phyloP scores from a whole-genome alignment of 345 rosid species.

The Sonneratia caseolaris region DNA sequence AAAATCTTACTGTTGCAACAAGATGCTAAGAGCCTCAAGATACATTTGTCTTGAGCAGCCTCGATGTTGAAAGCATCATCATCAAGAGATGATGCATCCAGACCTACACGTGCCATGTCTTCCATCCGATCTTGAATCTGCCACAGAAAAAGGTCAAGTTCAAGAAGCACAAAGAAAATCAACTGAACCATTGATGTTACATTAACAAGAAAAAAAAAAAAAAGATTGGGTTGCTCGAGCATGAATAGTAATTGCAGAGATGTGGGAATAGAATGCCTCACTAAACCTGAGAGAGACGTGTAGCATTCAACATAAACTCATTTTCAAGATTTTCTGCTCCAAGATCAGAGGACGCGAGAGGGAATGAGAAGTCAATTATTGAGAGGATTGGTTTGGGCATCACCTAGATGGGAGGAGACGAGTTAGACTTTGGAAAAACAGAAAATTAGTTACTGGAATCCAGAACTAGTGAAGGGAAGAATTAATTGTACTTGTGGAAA shows the following conservation, averaged over 20 bases:
- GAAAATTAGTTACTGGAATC: neutral
- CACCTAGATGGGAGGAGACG: constrained; percentile 36
- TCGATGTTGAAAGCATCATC: constrained; percentile 71
- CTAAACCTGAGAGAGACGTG: constrained; percentile 57
- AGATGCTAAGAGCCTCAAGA: constrained; percentile 76
- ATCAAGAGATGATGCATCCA: constrained; percentile 50
- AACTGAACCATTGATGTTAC: neutral
- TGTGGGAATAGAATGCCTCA: neutral
- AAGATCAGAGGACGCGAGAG: constrained; percentile 84
- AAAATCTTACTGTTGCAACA: constrained; percentile 74
- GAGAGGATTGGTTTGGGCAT: constrained; percentile 82
- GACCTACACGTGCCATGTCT: constrained; percentile 35
- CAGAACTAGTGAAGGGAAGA: constrained; percentile 5
- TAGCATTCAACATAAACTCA: constrained; percentile 65
- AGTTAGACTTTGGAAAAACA: neutral
- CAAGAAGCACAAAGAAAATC: neutral
- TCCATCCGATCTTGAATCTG: constrained; percentile 69
- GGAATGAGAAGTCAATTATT: constrained; percentile 52
- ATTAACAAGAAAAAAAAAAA: neutral
- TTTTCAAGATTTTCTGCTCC: constrained; percentile 90
- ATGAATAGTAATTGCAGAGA: neutral
- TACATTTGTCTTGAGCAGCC: constrained; percentile 88
- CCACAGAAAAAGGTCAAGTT: constrained; percentile 8
- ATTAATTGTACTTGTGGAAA: constrained; percentile 59
- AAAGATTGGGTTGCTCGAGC: neutral